Evolutionary conservation across 495 filamentous ascomycete genomes (phyloP).

Genomic region (Neurospora discreta): DNA sequence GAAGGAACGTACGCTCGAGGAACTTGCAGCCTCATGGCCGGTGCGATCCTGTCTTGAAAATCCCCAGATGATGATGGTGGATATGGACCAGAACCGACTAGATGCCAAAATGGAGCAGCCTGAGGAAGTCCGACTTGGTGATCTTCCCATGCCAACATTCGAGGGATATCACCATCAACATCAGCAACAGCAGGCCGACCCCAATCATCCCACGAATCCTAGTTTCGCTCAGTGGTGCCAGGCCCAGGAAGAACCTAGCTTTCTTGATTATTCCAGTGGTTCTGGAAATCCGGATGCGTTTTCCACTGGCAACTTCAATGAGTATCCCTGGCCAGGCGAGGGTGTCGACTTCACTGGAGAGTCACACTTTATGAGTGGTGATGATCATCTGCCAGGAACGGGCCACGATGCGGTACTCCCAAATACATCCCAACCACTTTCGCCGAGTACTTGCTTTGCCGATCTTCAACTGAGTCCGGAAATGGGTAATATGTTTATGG

Average conservation of each 20-base stretch:
- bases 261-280: background rate
- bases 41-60: background rate
- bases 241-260: background rate
- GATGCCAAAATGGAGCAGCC: background rate
- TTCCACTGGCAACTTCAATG: background rate
- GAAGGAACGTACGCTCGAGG: background rate
- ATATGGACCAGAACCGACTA: background rate
- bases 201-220: background rate
- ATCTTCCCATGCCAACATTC: background rate
- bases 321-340: background rate
- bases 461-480: background rate
- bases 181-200: background rate
- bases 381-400: background rate
- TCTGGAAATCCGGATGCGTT: background rate
- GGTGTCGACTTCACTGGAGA: background rate
- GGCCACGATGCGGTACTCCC: background rate
- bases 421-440: background rate
- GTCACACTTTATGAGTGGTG: background rate
- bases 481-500: background rate
- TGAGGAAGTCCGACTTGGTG: background rate
- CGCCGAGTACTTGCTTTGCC: background rate
- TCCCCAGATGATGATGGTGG: background rate
- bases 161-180: background rate
- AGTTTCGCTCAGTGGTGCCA: background rate
- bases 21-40: background rate